phyloP scores from a whole-genome alignment of 2,329 filamentous ascomycete genomes.

The Colletotrichum cuscutae region DNA sequence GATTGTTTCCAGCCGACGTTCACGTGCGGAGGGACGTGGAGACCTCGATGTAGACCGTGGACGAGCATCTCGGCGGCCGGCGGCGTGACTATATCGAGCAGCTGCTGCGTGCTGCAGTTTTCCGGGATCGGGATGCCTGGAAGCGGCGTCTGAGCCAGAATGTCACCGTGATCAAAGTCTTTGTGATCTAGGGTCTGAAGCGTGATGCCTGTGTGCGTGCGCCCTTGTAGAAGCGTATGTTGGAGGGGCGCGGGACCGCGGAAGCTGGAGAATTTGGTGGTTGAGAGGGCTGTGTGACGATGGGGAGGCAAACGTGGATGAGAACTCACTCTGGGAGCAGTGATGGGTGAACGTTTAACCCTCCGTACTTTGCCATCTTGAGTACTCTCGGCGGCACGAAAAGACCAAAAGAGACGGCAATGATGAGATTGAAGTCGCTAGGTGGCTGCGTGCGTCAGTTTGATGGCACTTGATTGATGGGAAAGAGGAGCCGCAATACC shows the following conservation, averaged over 20 bases:
- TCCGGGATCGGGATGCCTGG: conserved; percentile 65
- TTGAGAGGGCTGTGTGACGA: conserved; percentile 8
- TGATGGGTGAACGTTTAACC: conserved; percentile 93
- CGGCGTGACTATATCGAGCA: conserved; percentile 63
- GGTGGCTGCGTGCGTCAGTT: conserved; percentile 59
- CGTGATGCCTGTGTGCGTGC: conserved; percentile 76
- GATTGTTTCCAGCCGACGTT: conserved; percentile 44
- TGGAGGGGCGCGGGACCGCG: conserved; percentile 89
- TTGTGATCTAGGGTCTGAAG: conserved; percentile 85
- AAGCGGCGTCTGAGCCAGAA: conserved; percentile 75
- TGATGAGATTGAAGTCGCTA: conserved; percentile 75
- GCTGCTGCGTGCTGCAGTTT: conserved; percentile 53
- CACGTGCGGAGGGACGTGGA: conserved; percentile 73
- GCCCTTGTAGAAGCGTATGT: conserved; percentile 77
- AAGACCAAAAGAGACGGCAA: conserved; percentile 94
- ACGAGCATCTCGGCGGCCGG: conserved; percentile 79
- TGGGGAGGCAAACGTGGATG: not conserved
- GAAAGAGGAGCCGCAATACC: conserved; percentile 54
- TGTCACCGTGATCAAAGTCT: conserved; percentile 80
- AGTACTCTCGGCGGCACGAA: conserved; percentile 86
- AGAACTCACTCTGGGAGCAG: conserved; percentile 79
- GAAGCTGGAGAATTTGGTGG: conserved; percentile 61
- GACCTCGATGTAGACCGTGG: conserved; percentile 66
- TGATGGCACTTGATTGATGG: not conserved
- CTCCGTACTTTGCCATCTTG: conserved; percentile 77